Evolutionary conservation across 495 filamentous ascomycete species (phyloP), one percentile per base, ranked within the genome.

Genomic region (Hypoxylon cercidicola): DNA sequence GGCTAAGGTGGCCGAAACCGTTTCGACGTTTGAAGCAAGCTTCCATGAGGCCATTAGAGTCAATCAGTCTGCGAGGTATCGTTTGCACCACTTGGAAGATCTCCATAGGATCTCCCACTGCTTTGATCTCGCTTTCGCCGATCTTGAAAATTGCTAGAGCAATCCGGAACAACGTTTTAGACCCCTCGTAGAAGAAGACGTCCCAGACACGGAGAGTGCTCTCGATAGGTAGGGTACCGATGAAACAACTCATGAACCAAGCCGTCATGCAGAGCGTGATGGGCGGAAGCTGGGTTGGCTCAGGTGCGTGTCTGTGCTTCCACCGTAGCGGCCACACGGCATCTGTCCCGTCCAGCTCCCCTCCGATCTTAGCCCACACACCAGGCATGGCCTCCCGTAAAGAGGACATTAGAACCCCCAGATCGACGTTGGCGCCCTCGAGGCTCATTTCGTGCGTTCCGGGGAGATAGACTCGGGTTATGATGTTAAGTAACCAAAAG

Each of bases 171-270:
- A 99, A 86, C 2, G 93, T 97, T 66, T 93, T 93, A 39, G 89
- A 91, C 20, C 95, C 95, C 75, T 99, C 95, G 74, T 93, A 97
- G 79, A 97, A 97, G 73, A 97, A 91, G 4, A 89, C 84, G 65
- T 99, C 95, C 95, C 95, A 99, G 5, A 99, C 92, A 16, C 95
- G 89, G 12, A 97, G 81, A 0, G 91, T 91, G 37, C 90, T 89
- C 73, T 99, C 95, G 64, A 96, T 90, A 15, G 95, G 95, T 23
- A 99, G 75, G 0, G 89, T 96, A 34, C 93, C 93, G 73, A 97
- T 94, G 75, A 95, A 97, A 43, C 93, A 88, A 13, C 89, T 93
- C 95, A 99, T 99, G 75, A 99, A 96, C 95, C 95, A 99, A n/a
- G 93, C 89, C 1, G 93, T 97, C 69, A 93, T 89, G 60, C 93